Conservation (phyloP, 495 filamentous ascomycete species). For the Penicillium bovifimosum region DNA sequence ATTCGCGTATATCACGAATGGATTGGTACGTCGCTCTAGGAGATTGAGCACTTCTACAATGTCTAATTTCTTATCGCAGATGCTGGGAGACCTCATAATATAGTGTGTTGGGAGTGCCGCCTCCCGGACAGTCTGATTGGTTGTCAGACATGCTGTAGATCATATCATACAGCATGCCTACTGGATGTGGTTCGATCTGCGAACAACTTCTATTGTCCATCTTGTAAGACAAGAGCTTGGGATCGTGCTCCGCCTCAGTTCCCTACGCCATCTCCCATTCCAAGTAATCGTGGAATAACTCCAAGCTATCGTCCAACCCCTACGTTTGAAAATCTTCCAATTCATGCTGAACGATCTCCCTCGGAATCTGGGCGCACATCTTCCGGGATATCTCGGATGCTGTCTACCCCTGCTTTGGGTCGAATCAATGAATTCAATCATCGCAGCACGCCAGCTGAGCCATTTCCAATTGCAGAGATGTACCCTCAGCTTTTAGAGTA, state of each 20-base stretch:
- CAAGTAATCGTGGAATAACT: constrained; percentile 14
- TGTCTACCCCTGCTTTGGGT: background rate
- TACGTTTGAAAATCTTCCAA: background rate
- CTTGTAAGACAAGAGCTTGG: constrained; percentile 23
- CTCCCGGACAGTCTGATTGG: constrained; percentile 24
- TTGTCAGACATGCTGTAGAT: constrained; percentile 33
- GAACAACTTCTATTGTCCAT: constrained; percentile 21
- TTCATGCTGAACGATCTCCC: background rate
- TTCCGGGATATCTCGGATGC: background rate
- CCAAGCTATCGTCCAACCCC: constrained; percentile 1
- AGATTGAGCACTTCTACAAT: background rate
- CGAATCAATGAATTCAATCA: background rate
- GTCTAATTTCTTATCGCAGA: constrained; percentile 7
- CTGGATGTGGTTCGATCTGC: constrained; percentile 3
- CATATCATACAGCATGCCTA: constrained; percentile 31
- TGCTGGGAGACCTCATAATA: constrained; percentile 28
- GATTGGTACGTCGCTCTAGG: constrained; percentile 15
- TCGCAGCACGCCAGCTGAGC: constrained; percentile 3
- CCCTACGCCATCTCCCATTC: constrained; percentile 1
- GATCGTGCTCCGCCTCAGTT: constrained; percentile 20
- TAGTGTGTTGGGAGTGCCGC: constrained; percentile 29
- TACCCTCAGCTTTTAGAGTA: constrained; percentile 13
- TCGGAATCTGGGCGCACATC: background rate
- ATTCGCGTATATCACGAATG: constrained; percentile 29
- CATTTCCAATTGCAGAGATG: constrained; percentile 9